A percentile compares a stretch with the other conserved stretches of the same genome.
Evolutionary conservation across 2,329 filamentous ascomycete genomes (phyloP).

Genomic region (Stachybotrys chlorohalonatus): DNA sequence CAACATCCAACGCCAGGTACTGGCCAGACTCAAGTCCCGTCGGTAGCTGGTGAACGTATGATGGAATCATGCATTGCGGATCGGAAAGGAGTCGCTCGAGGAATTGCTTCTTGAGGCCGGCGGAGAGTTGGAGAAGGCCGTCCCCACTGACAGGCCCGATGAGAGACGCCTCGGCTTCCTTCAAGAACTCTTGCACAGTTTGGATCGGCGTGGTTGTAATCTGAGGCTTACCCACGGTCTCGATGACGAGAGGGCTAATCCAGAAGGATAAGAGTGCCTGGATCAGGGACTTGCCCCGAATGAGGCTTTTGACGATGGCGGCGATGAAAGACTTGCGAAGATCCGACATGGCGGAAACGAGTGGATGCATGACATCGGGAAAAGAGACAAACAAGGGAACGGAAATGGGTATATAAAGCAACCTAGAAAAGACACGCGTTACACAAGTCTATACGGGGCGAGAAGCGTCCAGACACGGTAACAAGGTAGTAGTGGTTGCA

Average conservation of each 20-base stretch:
- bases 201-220: slow-evolving; percentile 10
- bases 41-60: slow-evolving; percentile 56
- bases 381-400: slow-evolving; percentile 5
- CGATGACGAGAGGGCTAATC: slow-evolving; percentile 31
- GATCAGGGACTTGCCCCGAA: slow-evolving; percentile 50
- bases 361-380: slow-evolving; percentile 34
- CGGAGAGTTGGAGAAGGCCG: slow-evolving; percentile 36
- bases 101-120: slow-evolving; percentile 45
- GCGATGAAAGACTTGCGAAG: slow-evolving; percentile 45
- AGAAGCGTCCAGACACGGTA: not conserved
- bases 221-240: slow-evolving; percentile 13
- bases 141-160: slow-evolving; percentile 36
- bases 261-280: slow-evolving; percentile 48
- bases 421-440: not conserved
- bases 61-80: slow-evolving; percentile 54
- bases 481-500: not conserved
- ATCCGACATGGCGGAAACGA: slow-evolving; percentile 48
- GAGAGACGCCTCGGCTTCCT: slow-evolving; percentile 44
- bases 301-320: slow-evolving; percentile 46
- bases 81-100: slow-evolving; percentile 41
- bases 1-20: slow-evolving; percentile 58
- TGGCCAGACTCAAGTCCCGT: slow-evolving; percentile 49
- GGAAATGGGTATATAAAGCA: slow-evolving; percentile 13
- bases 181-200: slow-evolving; percentile 42
- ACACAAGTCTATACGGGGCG: not conserved